Conservation (phyloP, 768 basidiomycete species). For the Russula abietina region DNA sequence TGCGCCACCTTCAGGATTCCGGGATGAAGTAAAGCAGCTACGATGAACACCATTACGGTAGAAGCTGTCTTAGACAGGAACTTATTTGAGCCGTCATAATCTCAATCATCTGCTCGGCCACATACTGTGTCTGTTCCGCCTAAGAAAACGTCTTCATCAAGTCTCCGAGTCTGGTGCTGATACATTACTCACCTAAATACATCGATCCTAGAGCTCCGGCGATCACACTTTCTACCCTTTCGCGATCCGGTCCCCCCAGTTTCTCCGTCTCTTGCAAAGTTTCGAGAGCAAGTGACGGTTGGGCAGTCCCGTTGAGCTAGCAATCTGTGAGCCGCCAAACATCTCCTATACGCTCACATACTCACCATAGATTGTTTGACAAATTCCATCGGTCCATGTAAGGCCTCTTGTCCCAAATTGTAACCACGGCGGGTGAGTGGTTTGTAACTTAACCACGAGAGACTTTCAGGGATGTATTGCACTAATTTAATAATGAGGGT, state of each 20-base stretch:
- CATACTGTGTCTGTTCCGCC: neutral
- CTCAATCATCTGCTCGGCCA: neutral
- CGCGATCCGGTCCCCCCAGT: neutral
- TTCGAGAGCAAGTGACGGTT: neutral
- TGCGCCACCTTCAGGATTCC: conserved; percentile 29
- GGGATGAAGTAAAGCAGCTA: conserved; percentile 28
- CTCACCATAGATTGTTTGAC: neutral
- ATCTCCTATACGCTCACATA: no score
- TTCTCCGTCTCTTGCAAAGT: conserved; percentile 1
- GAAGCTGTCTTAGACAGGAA: neutral
- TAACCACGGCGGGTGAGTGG: neutral
- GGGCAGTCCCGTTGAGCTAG: neutral
- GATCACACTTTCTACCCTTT: neutral
- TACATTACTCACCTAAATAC: neutral
- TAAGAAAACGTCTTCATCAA: neutral
- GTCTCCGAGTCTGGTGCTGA: neutral
- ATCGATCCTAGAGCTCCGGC: neutral
- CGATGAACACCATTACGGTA: conserved; percentile 22
- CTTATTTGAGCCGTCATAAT: neutral
- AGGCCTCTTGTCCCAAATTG: neutral
- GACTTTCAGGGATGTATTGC: conserved; percentile 6
- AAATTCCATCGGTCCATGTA: neutral
- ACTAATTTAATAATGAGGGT: neutral
- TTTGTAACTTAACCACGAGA: neutral
- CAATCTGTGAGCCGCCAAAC: neutral